A percentile compares a stretch with the other conserved stretches of the same genome.
Conservation (phyloP, 2,329 filamentous ascomycete genomes). For the Coleophoma eucalyptorum region DNA sequence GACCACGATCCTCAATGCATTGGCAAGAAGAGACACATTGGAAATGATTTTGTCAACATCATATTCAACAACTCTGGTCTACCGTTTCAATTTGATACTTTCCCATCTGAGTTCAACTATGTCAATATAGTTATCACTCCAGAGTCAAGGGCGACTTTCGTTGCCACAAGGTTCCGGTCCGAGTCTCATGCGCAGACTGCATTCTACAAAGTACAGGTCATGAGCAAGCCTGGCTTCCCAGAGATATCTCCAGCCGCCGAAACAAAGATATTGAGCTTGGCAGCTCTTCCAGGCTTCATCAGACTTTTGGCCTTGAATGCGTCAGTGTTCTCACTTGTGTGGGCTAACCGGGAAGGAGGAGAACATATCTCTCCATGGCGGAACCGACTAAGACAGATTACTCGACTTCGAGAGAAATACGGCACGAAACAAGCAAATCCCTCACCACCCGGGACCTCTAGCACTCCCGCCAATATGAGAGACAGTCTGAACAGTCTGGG, state of each 20-base stretch:
- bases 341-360: conserved; percentile 71
- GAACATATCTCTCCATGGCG: conserved; percentile 90
- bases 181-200: conserved; percentile 30
- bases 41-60: conserved; percentile 97
- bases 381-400: conserved; percentile 80
- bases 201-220: conserved; percentile 87
- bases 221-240: conserved; percentile 85
- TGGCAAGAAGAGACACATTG: conserved; percentile 90
- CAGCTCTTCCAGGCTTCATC: conserved; percentile 79
- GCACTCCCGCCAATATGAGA: conserved; percentile 38
- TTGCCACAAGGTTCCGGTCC: conserved; percentile 53
- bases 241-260: conserved; percentile 87
- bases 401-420: conserved; percentile 70
- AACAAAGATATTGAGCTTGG: conserved; percentile 82
- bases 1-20: conserved; percentile 72
- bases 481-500: conserved; percentile 56
- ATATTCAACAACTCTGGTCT: conserved; percentile 96
- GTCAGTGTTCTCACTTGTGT: conserved; percentile 90
- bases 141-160: conserved; percentile 73
- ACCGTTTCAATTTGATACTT: conserved; percentile 85
- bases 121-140: conserved; percentile 96
- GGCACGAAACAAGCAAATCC: conserved; percentile 35
- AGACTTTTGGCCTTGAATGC: conserved; percentile 88
- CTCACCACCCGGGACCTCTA: conserved; percentile 28
- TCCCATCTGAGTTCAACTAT: conserved; percentile 93